Conservation (phyloP, 768 basidiomycete species). For the Boletus sp. region DNA sequence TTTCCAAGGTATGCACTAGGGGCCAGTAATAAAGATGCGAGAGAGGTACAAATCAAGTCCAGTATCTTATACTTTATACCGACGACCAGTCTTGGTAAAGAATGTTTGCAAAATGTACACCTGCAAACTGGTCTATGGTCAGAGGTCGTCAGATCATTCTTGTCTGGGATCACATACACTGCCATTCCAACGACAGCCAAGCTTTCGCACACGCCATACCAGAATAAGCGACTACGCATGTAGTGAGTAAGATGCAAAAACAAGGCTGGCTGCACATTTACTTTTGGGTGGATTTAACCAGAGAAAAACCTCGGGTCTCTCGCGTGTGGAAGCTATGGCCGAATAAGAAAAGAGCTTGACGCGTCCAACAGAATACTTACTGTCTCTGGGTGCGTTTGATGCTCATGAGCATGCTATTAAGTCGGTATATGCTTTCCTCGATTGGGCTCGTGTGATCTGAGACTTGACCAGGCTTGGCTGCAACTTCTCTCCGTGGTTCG, state of each 20-base stretch:
- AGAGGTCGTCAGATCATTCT: conserved; percentile 8
- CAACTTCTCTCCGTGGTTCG: conserved; percentile 86
- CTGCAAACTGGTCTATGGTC: conserved; percentile 55
- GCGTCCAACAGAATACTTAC: conserved; percentile 44
- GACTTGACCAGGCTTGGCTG: conserved; percentile 84
- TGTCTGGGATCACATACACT: conserved; percentile 50
- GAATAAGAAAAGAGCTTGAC: conserved; percentile 2
- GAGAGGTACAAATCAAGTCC: conserved; percentile 7
- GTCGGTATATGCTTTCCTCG: conserved; percentile 92
- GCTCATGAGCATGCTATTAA: conserved; percentile 82
- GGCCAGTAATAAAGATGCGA: conserved; percentile 3
- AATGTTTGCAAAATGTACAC: conserved; percentile 93
- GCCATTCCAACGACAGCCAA: conserved; percentile 82
- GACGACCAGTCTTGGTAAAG: conserved; percentile 90
- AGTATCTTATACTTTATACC: conserved; percentile 72
- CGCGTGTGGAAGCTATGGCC: conserved; percentile 81
- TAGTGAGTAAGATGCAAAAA: background rate
- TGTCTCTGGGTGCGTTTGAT: conserved; percentile 94
- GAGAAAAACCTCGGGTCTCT: conserved; percentile 90
- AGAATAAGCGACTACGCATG: conserved; percentile 75
- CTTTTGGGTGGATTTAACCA: conserved; percentile 89
- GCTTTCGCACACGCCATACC: conserved; percentile 86
- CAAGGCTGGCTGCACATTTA: conserved; percentile 27
- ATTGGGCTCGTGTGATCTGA: conserved; percentile 89
- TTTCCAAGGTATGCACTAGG: background rate